Percentiles rank a stretch among this genome's conserved stretches.
These are phyloP conservation scores for Acanthamoeba sp. DNA, from an alignment of 208 protist species.

Conservation along the genomic window DNA sequence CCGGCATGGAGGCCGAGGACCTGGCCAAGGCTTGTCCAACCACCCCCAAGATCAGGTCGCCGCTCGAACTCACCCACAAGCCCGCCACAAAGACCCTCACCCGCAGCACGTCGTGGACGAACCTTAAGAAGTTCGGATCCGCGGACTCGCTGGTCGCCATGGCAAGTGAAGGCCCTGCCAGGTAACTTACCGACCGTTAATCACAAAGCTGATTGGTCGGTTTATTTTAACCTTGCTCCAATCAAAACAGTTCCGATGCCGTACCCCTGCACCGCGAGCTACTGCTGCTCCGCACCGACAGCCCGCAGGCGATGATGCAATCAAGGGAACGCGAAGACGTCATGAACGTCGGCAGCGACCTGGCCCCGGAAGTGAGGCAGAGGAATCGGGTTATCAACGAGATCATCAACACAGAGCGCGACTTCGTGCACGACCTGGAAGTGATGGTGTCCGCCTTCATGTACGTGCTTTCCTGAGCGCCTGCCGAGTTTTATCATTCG, in stretches of 20 bases:
- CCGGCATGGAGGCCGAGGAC: not conserved
- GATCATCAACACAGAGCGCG: slow-evolving; percentile 40
- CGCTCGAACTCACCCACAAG: not conserved
- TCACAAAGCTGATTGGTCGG: not conserved
- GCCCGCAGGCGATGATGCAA: too few species aligned
- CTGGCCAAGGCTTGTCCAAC: not conserved
- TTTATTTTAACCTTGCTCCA: not conserved
- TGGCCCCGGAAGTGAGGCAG: not conserved
- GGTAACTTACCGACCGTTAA: not conserved
- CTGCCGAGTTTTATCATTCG: too few species aligned
- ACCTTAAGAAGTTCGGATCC: slow-evolving; percentile 5
- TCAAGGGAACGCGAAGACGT: not conserved
- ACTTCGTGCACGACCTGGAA: slow-evolving; percentile 23
- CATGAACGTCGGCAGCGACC: not conserved
- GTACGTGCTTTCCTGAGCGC: slow-evolving; percentile 20
- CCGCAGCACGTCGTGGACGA: not conserved
- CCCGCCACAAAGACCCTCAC: not conserved
- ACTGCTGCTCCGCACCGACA: not conserved
- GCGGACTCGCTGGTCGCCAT: not conserved
- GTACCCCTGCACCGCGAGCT: not conserved
- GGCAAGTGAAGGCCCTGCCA: not conserved
- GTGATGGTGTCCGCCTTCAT: not conserved
- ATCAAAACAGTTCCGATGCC: not conserved
- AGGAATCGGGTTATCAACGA: too few species aligned
- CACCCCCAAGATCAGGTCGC: not conserved